Evolutionary conservation across 345 rosid species (phyloP).

Genomic region (Lagerstroemia speciosa): DNA sequence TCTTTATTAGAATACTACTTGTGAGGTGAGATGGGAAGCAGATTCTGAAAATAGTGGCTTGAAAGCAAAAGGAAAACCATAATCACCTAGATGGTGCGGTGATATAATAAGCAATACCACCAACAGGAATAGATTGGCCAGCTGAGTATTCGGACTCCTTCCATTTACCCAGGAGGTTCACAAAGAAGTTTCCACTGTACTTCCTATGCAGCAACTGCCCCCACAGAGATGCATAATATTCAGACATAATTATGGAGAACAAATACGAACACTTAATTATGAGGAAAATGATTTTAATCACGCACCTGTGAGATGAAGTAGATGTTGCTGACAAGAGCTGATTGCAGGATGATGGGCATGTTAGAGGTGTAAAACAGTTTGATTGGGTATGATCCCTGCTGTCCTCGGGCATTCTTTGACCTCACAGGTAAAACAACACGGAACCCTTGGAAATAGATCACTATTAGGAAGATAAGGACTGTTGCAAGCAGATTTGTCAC

Average conservation of each 20-base stretch:
- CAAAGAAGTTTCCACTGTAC: conserved; percentile 70
- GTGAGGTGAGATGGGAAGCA: background rate
- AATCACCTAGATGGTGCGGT: conserved; percentile 75
- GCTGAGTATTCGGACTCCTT: conserved; percentile 74
- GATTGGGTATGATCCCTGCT: conserved; percentile 86
- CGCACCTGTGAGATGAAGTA: conserved; percentile 85
- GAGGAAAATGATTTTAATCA: background rate
- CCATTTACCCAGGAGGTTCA: conserved; percentile 77
- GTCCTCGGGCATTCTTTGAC: conserved; percentile 91
- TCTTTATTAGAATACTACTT: background rate
- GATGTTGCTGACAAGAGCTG: conserved; percentile 76
- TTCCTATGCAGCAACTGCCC: conserved; percentile 71
- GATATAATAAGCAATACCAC: conserved; percentile 75
- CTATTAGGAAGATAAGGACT: conserved; percentile 67
- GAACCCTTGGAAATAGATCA: conserved; percentile 90
- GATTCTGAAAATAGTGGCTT: background rate
- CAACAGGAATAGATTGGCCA: conserved; percentile 71
- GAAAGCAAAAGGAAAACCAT: background rate
- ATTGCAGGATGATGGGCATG: conserved; percentile 86
- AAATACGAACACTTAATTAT: background rate
- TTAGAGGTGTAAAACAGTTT: conserved; percentile 85
- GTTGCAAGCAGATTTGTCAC: conserved; percentile 84
- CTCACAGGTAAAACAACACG: conserved; percentile 86
- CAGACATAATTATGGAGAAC: background rate
- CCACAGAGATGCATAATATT: background rate